Conservation (phyloP, 495 filamentous ascomycete genomes). For the Penicillium desertorum region DNA sequence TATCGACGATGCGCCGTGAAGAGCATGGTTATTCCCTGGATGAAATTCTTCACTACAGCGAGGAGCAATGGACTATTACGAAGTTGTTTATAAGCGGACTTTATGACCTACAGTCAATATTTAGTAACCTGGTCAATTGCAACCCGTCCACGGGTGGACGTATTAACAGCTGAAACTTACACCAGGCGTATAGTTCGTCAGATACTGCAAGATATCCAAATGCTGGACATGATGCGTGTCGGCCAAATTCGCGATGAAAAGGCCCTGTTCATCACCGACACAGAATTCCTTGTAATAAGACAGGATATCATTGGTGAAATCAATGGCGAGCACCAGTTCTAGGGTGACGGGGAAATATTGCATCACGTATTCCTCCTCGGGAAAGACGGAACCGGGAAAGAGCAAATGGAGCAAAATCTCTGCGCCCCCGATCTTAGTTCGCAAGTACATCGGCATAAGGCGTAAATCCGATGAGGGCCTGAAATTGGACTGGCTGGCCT, state of each 20-base stretch:
- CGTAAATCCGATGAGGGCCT: neutral
- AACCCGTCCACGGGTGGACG: neutral
- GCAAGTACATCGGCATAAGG: neutral
- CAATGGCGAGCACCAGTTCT: neutral
- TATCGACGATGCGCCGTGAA: neutral
- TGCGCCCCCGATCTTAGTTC: neutral
- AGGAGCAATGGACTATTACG: slow-evolving; percentile 56
- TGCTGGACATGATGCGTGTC: neutral
- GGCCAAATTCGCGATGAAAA: neutral
- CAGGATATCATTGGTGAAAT: neutral
- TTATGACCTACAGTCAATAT: neutral
- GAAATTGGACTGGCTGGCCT: neutral
- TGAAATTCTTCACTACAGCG: slow-evolving; percentile 57
- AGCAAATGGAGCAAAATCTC: neutral
- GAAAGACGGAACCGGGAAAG: neutral
- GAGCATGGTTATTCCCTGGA: neutral
- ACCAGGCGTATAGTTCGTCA: neutral
- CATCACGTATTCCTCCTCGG: neutral
- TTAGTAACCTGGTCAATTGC: neutral
- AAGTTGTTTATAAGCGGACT: neutral
- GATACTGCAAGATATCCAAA: neutral
- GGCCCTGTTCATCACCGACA: neutral
- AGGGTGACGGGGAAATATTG: neutral
- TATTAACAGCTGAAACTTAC: neutral
- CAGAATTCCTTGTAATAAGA: neutral